phyloP scores from a whole-genome alignment of 2,329 filamentous ascomycete genomes.

The Hawksworthiomyces lignivorus region DNA sequence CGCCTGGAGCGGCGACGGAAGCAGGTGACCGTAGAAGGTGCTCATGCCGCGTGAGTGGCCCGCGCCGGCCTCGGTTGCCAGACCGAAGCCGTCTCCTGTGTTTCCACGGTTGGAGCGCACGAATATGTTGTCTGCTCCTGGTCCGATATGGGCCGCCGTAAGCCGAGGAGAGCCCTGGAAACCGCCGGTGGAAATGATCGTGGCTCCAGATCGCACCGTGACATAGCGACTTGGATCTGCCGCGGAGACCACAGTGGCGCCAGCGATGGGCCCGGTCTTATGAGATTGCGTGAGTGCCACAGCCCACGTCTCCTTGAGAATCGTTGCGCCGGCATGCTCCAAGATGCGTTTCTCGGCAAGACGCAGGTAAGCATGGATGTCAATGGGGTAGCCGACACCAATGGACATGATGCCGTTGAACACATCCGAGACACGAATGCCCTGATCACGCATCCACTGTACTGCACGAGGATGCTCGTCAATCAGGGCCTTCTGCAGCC shows the following conservation, averaged over 20 bases:
- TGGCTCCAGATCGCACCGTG: no score
- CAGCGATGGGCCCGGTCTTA: no score
- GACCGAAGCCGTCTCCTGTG: neutral
- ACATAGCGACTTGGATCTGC: no score
- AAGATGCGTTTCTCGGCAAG: no score
- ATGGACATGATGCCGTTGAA: slow-evolving; percentile 4
- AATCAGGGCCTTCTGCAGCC: neutral
- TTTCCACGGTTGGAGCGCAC: slow-evolving; percentile 1
- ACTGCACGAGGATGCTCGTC: neutral
- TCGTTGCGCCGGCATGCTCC: no score
- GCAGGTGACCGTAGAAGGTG: slow-evolving; percentile 1
- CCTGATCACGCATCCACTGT: slow-evolving; percentile 2
- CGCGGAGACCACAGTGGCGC: no score
- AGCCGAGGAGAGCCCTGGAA: slow-evolving; percentile 3
- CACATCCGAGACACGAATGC: neutral
- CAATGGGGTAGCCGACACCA: slow-evolving; percentile 1
- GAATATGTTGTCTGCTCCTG: slow-evolving; percentile 2
- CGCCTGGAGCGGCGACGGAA: neutral
- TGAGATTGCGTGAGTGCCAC: no score
- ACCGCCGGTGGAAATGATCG: slow-evolving; percentile 1
- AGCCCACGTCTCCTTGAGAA: no score
- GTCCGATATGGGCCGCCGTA: neutral
- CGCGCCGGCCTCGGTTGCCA: neutral
- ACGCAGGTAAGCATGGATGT: no score
- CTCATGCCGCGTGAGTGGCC: slow-evolving; percentile 1